Percentiles rank a stretch among this genome's conserved stretches.
These are phyloP conservation scores for Paspalum notatum DNA, from an alignment of 176 grass and related monocot species.

Conservation along the genomic window DNA sequence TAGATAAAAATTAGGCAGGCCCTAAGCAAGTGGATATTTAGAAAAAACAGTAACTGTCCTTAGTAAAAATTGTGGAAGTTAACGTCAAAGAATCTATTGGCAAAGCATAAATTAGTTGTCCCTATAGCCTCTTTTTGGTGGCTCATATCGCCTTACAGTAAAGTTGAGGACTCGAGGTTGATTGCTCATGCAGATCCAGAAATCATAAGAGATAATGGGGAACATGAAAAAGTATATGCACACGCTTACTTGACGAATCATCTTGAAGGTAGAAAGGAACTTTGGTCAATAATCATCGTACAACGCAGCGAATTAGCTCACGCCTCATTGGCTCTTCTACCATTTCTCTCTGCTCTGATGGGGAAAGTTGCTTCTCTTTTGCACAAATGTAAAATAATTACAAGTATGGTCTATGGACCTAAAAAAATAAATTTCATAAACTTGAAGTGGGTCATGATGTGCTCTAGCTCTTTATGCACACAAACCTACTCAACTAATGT, in stretches of 20 bases:
- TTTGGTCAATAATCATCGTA: conserved; percentile 34
- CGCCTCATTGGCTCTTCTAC: conserved; percentile 2
- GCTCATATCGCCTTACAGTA: conserved; percentile 11
- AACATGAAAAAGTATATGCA: conserved; percentile 38
- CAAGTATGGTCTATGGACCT: conserved; percentile 32
- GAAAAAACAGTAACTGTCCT: not conserved
- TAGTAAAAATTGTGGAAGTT: conserved; percentile 21
- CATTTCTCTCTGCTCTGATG: not conserved
- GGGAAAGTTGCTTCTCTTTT: conserved; percentile 28
- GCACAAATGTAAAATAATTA: conserved; percentile 4
- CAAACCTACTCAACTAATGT: conserved; percentile 34
- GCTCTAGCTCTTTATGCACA: conserved; percentile 28
- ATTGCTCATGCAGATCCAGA: conserved; percentile 31
- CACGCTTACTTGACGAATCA: conserved; percentile 33
- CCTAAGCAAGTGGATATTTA: not conserved
- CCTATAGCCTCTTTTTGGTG: not conserved
- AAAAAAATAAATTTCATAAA: conserved; percentile 14
- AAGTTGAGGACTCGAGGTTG: conserved; percentile 9
- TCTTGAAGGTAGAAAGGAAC: conserved; percentile 6
- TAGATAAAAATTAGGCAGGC: not conserved
- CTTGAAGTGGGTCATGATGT: conserved; percentile 26
- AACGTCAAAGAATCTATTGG: conserved; percentile 7
- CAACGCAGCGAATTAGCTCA: not conserved
- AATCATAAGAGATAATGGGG: conserved; percentile 43
- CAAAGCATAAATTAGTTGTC: conserved; percentile 16